Base-by-base conservation (phyloP, 75 land plant genomes). In the Larix kaempferi region DNA sequence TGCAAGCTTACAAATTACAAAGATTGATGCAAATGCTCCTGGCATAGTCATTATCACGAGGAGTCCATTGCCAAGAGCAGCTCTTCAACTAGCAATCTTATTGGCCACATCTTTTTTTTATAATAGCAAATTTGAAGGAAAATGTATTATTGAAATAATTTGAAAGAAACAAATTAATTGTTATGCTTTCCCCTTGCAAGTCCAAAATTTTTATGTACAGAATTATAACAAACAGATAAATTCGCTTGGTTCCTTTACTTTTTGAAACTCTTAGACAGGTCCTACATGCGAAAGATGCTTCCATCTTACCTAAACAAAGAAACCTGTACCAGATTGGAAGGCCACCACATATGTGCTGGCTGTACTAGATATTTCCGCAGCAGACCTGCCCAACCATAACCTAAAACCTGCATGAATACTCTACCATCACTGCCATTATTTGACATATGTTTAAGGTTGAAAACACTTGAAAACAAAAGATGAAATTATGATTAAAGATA, bases 271-370 rank as follows among this genome's bases (percentile, higher is more conserved):
- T 0, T 49, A 49, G 54, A 11, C 54, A 49, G 2, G 27, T 62
- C 35, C 8, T 29, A 35, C 69, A 16, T 65, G 41, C 35, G 6
- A 33, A 69, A 41, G 12, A 67, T 67, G 11, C 13, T 33, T 67
- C 41, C 44, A 17, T 10, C 44, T 41, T 62, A 91, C 94, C 89
- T 87, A 69, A 91, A 89, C 12, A 91, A 82, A 74, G 91, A 87
- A 64, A 91, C 91, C 76, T 89, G 91, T 59, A 90, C 91, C 6
- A 91, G 79, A 58, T 91, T 91, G 27, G 91, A 60, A 67, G 93
- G 93, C 93, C 93, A 91, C 93, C 93, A 91, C 93, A 91, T 91
- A 39, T 87, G 85, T 74, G 79, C 86, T 55, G 91, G 93, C 71
- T 91, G 84, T 25, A 91, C 89, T 74, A 91, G 56, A 77, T 86